These are phyloP conservation scores for Incumbomyces delicatus DNA, from an alignment of 2,329 filamentous ascomycete genomes.

Conservation along the genomic window DNA sequence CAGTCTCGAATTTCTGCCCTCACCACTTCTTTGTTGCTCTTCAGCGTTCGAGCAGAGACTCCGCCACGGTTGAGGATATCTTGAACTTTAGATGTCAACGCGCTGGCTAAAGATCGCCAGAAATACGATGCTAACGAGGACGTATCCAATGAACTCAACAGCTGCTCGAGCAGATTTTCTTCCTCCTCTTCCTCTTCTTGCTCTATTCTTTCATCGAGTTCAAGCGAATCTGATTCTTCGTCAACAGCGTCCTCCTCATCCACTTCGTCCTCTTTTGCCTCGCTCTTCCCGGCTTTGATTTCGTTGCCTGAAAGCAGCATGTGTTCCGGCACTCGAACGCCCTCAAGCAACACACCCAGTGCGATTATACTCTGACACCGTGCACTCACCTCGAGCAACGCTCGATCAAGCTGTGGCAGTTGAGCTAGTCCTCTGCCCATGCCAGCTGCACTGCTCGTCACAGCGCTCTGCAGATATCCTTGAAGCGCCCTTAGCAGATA, in stretches of 20 bases:
- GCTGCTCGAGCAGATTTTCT: slow-evolving; percentile 56
- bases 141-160: slow-evolving; percentile 74
- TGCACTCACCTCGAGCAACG: slow-evolving; percentile 68
- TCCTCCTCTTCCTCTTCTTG: slow-evolving; percentile 5
- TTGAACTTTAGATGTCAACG: slow-evolving; percentile 65
- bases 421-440: slow-evolving; percentile 68
- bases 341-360: slow-evolving; percentile 65
- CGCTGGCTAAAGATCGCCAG: slow-evolving; percentile 79
- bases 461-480: slow-evolving; percentile 67
- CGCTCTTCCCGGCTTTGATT: slow-evolving; percentile 19
- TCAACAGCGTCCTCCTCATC: slow-evolving; percentile 1
- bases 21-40: slow-evolving; percentile 63
- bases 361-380: slow-evolving; percentile 89
- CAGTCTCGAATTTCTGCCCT: slow-evolving; percentile 71
- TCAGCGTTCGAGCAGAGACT: slow-evolving; percentile 69
- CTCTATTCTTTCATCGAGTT: slow-evolving; percentile 8
- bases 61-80: slow-evolving; percentile 78
- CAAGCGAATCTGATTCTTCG: slow-evolving; percentile 8
- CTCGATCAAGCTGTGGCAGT: slow-evolving; percentile 70
- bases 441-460: slow-evolving; percentile 67
- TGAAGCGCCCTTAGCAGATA: slow-evolving; percentile 69
- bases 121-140: slow-evolving; percentile 82
- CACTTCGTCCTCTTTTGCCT: slow-evolving; percentile 21
- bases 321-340: slow-evolving; percentile 58
- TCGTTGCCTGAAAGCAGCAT: slow-evolving; percentile 43